Evolutionary conservation across 2,329 filamentous ascomycete genomes (phyloP).

Genomic region (Colletotrichum spaethianum): DNA sequence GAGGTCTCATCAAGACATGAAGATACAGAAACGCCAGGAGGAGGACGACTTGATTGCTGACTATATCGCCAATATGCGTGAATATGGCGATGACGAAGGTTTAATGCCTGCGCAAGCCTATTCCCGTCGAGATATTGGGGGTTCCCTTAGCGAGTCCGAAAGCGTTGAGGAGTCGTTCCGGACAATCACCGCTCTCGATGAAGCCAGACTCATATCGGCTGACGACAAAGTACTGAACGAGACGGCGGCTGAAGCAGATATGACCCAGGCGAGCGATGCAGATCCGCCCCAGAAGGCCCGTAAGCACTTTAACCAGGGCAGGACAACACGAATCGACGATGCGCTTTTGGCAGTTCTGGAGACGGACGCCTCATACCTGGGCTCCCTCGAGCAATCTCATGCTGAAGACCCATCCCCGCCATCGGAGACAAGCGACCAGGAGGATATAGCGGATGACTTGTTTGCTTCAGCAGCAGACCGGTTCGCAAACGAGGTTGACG

Average conservation of each 20-base stretch:
- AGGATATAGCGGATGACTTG: constrained; percentile 31
- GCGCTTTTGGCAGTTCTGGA: background rate
- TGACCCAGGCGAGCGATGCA: background rate
- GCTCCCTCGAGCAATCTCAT: constrained; percentile 9
- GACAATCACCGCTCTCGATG: background rate
- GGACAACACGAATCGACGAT: background rate
- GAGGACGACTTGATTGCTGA: constrained; percentile 75
- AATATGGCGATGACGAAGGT: constrained; percentile 70
- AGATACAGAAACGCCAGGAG: constrained; percentile 48
- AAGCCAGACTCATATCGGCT: background rate
- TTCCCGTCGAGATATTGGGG: constrained; percentile 47
- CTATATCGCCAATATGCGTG: constrained; percentile 78
- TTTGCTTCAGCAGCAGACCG: constrained; percentile 21
- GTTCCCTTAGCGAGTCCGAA: constrained; percentile 42
- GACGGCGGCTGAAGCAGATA: background rate
- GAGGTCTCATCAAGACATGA: background rate
- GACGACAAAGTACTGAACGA: background rate
- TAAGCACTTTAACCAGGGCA: background rate
- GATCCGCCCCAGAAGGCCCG: background rate
- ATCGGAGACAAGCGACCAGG: constrained; percentile 5
- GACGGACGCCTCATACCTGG: constrained; percentile 8
- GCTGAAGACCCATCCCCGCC: constrained; percentile 8
- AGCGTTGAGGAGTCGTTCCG: constrained; percentile 46
- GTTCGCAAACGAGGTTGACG: constrained; percentile 63
- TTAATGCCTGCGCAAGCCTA: constrained; percentile 74